Base-by-base conservation (phyloP, 139 green algal genomes). In the Volvox reticuliferus region DNA sequence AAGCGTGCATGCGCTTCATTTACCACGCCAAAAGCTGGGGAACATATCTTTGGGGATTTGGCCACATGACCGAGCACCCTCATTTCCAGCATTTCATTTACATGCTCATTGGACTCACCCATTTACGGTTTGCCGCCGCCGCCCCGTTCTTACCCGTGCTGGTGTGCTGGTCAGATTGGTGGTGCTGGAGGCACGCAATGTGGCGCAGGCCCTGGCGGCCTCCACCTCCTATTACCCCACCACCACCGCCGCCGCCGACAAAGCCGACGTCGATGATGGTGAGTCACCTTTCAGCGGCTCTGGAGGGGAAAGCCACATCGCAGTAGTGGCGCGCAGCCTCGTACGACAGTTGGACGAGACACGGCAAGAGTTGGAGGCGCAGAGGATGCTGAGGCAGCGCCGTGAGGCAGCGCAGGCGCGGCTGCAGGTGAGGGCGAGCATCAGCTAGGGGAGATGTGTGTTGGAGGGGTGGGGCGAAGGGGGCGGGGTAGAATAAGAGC, bases 281-380 rank as follows among this genome's bases (percentile, higher is more conserved):
- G 79, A 55, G n/a, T 32, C 44, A 9, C 5, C 44, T 9, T 9
- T 9, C 5, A 55, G 44, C 9, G 44, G 44, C 44, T 55, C 44
- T 55, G 44, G 9, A 9, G 16, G 76, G 17, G 87, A 79, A 16
- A 85, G 44, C 76, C 87, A 86, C 26, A 67, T 91, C 3, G 87
- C 87, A 22, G 87, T 71, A 3, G 89, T 88, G 24, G 89, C 89
- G 19, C 61, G 33, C 22, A 71, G 30, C 17, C 86, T 91, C 44
- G 85, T 93, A 69, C 67, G 35, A 55, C 85, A 91, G 78, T 79
- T 93, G 86, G 87, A 91, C 33, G 82, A 91, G 32, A 68, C 76
- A 63, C 32, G 76, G 55, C 2, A 32, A 36, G 87, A 85, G 87
- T 55, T 91, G 24, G 76, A 75, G 61, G 87, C 1, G 24, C 26